Evolutionary conservation across 768 basidiomycete species (phyloP).

Genomic region (Pulveroboletus frians): DNA sequence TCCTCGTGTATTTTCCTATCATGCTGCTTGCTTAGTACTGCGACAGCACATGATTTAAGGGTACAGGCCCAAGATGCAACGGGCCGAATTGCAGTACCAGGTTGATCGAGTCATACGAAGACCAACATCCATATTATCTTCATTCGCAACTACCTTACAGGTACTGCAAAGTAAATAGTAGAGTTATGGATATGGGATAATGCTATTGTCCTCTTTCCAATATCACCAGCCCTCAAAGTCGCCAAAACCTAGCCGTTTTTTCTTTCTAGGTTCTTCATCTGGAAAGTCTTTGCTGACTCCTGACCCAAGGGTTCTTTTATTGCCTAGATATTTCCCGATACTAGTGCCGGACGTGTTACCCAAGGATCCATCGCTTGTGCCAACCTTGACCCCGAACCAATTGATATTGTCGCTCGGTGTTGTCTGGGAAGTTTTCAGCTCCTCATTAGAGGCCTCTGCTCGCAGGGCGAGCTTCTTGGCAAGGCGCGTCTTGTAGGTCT

Average conservation of each 20-base stretch:
- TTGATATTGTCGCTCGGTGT: slow-evolving; percentile 67
- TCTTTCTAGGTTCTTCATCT: slow-evolving; percentile 63
- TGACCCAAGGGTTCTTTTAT: slow-evolving; percentile 42
- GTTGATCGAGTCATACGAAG: slow-evolving; percentile 13
- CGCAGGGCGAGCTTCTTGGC: slow-evolving; percentile 63
- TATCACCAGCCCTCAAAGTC: slow-evolving; percentile 76
- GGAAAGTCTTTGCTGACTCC: slow-evolving; percentile 15
- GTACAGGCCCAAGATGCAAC: background rate
- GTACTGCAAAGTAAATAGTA: slow-evolving; percentile 10
- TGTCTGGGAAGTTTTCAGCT: slow-evolving; percentile 37
- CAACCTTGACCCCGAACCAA: slow-evolving; percentile 89
- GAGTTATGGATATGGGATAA: background rate
- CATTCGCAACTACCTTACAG: slow-evolving; percentile 5
- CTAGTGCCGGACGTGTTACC: slow-evolving; percentile 34
- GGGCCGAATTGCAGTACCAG: slow-evolving; percentile 17
- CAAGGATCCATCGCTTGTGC: slow-evolving; percentile 36
- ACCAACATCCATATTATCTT: background rate
- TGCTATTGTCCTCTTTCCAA: background rate
- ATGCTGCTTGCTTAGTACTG: slow-evolving; percentile 2
- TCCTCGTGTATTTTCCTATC: background rate
- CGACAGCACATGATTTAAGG: slow-evolving; percentile 1
- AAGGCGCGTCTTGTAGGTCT: slow-evolving; percentile 82
- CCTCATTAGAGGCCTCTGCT: slow-evolving; percentile 27
- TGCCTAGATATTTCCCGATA: slow-evolving; percentile 76
- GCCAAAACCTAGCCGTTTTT: slow-evolving; percentile 85